Evolutionary conservation across 2,329 filamentous ascomycete genomes (phyloP), one percentile per base, ranked within the genome.

Genomic region (Rhexocercosporidium sp.): DNA sequence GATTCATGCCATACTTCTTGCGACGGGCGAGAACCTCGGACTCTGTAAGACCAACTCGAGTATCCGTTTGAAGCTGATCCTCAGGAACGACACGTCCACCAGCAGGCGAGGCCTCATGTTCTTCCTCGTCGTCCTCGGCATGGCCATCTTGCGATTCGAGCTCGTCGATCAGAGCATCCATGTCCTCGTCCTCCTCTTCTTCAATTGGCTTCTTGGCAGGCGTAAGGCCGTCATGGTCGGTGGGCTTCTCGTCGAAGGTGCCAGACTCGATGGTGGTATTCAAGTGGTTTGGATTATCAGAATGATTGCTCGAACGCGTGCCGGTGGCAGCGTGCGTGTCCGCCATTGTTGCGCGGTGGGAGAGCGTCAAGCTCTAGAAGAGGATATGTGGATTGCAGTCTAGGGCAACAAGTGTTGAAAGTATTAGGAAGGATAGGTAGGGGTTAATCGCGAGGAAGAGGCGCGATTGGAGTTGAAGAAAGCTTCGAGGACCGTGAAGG

Each of bases 91-190:
- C 80, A 66, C 88, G 88, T 71, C 84, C 90, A 65, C 79, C 79
- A 71, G 85, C 87, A 47, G 84, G 83, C 34, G 82, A 79, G 39
- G 80, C 81, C 69, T 83, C 84, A 53, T 85, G 81, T 47, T 85
- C 81, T 59, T 84, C 88, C 66, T 91, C 88, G 49, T 88, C 88
- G 31, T 91, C 88, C 29, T 90, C 83, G 20, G 84, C 82, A 63
- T 86, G 88, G 64, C 90, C 92, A 79, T 96, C 92, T 74, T 93
- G 85, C 49, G 90, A 93, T 82, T 96, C 91, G 73, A 96, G 90
- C 75, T 96, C 93, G 79, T 94, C 91, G 73, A 97, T 96, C 76
- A 97, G 85, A 76, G 90, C 88, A 77, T 96, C 92, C 73, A 97
- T 93, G 78, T 95, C 91, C 82, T 93, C 91, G 75, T 93, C 91